These are phyloP conservation scores for Talaromyces sp. DNA, from an alignment of 2,329 filamentous ascomycete genomes.

Conservation along the genomic window DNA sequence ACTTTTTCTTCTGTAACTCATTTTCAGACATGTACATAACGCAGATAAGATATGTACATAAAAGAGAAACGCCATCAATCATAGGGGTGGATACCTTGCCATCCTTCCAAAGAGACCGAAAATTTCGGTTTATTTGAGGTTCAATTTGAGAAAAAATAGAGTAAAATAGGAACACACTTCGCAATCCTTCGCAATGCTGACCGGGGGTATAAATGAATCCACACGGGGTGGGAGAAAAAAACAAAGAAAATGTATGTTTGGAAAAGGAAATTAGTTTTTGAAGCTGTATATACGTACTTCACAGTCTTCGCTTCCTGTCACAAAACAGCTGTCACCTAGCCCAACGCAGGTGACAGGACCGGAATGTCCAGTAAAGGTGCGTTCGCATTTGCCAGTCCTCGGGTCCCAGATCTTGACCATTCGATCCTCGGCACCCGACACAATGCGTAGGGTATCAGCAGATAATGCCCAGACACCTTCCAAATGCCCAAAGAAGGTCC, in stretches of 20 bases:
- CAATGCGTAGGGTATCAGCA: constrained; percentile 80
- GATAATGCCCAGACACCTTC: constrained; percentile 94
- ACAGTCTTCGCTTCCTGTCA: constrained; percentile 88
- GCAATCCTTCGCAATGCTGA: neutral
- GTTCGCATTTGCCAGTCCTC: constrained; percentile 81
- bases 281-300: constrained; percentile 84
- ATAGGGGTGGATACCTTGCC: neutral
- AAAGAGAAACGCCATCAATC: neutral
- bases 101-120: neutral
- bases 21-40: neutral
- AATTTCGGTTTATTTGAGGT: neutral
- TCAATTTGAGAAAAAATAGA: neutral
- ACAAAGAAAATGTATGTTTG: neutral
- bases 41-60: neutral
- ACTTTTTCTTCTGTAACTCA: neutral
- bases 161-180: no score
- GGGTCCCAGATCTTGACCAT: constrained; percentile 98
- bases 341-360: constrained; percentile 92
- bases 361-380: constrained; percentile 85
- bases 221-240: neutral
- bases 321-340: constrained; percentile 82
- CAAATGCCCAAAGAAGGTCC: constrained; percentile 93
- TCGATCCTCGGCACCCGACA: constrained; percentile 85
- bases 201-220: constrained; percentile 6
- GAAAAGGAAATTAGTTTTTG: constrained; percentile 28